Percentiles rank a stretch among this genome's conserved stretches.
Conservation (phyloP, 441 rosid species). For the Mallotus japonicus region DNA sequence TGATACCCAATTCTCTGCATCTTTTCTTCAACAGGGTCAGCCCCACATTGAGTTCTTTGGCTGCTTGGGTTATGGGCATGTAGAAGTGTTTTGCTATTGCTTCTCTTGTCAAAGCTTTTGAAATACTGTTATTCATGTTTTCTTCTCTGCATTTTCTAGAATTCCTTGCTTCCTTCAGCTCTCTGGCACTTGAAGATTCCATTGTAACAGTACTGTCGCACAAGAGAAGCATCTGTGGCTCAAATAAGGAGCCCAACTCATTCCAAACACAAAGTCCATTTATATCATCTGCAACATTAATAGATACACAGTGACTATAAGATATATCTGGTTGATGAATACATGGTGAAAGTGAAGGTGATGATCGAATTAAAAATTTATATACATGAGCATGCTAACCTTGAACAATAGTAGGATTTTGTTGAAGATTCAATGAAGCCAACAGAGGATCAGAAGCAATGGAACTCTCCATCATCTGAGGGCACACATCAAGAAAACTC, state of each 20-base stretch:
- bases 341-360: no score
- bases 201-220: background rate
- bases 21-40: conserved; percentile 73
- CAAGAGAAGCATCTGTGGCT: background rate
- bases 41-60: conserved; percentile 70
- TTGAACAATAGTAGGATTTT: background rate
- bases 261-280: conserved; percentile 1
- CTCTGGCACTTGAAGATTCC: background rate
- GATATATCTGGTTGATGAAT: background rate
- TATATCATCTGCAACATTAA: background rate
- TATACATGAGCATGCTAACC: background rate
- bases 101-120: conserved; percentile 4
- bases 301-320: background rate
- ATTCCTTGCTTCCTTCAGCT: background rate
- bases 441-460: conserved; percentile 7
- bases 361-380: background rate
- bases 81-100: conserved; percentile 43
- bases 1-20: conserved; percentile 74
- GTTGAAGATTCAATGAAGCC: conserved; percentile 1
- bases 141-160: background rate
- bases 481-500: conserved; percentile 14
- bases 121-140: background rate
- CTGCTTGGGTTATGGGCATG: conserved; percentile 73
- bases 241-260: conserved; percentile 11
- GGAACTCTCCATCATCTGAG: conserved; percentile 16